phyloP scores from a whole-genome alignment of 805 yeast genomes.

The Vanderwaltozyma tropicalis region DNA sequence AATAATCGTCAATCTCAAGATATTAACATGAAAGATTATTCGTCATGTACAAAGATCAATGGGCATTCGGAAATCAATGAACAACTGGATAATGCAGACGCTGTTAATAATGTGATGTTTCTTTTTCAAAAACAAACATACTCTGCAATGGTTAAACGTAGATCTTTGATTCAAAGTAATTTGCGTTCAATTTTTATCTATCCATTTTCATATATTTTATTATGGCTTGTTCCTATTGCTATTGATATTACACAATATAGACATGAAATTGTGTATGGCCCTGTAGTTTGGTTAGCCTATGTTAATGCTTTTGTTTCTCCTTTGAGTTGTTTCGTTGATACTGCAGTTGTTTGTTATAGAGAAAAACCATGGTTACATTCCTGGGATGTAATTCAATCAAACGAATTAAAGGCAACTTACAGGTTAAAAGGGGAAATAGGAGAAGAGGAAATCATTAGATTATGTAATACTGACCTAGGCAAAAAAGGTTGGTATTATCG shows the following conservation, averaged over 20 bases:
- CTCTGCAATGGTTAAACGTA: conserved; percentile 49
- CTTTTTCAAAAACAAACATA: conserved; percentile 51
- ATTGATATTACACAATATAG: conserved; percentile 49
- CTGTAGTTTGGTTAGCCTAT: conserved; percentile 52
- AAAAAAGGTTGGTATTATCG: conserved; percentile 27
- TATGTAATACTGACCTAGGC: conserved; percentile 20
- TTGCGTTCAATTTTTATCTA: conserved; percentile 72
- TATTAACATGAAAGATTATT: too few species aligned
- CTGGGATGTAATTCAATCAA: conserved; percentile 20
- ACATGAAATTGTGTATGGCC: conserved; percentile 37
- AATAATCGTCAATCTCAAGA: too few species aligned
- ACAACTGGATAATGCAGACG: too few species aligned
- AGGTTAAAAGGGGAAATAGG: conserved; percentile 18
- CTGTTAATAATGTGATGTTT: conserved; percentile 12
- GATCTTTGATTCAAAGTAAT: conserved; percentile 61
- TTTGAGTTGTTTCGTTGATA: conserved; percentile 67
- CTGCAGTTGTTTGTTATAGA: conserved; percentile 61
- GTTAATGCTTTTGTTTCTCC: conserved; percentile 74
- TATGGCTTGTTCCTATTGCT: conserved; percentile 77
- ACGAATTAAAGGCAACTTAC: conserved; percentile 16
- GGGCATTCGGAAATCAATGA: too few species aligned
- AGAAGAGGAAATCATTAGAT: conserved; percentile 15
- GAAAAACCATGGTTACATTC: conserved; percentile 69
- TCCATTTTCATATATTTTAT: conserved; percentile 67
- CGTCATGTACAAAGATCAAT: too few species aligned